A percentile compares a stretch with the other conserved stretches of the same genome.
phyloP scores from a whole-genome alignment of 2,329 filamentous ascomycete species.

The Lasiodiplodia theobromae region DNA sequence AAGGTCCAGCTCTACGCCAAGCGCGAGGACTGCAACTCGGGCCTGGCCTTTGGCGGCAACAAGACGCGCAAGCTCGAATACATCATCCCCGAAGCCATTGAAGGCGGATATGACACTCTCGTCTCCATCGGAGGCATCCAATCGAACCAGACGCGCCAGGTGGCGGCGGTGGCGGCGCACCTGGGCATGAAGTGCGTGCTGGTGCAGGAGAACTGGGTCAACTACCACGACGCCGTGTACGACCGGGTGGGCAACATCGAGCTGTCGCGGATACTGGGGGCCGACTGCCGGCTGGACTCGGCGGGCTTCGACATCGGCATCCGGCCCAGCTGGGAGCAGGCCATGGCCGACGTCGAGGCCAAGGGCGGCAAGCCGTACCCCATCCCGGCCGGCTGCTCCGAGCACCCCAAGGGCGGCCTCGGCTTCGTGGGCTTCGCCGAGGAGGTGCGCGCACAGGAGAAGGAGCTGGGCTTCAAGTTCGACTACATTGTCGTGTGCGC shows the following conservation, averaged over 20 bases:
- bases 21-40: conserved; percentile 74
- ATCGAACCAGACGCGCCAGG: conserved; percentile 73
- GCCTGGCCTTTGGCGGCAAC: conserved; percentile 72
- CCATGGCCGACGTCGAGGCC: conserved; percentile 61
- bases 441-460: conserved; percentile 69
- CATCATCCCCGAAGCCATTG: conserved; percentile 68
- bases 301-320: conserved; percentile 66
- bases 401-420: conserved; percentile 72
- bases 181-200: conserved; percentile 64
- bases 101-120: conserved; percentile 65
- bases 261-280: conserved; percentile 71
- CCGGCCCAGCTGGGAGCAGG: conserved; percentile 64
- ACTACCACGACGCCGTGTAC: conserved; percentile 66
- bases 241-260: conserved; percentile 75
- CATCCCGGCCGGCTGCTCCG: conserved; percentile 73
- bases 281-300: conserved; percentile 66
- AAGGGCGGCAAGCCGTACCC: conserved; percentile 69
- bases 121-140: conserved; percentile 73
- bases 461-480: conserved; percentile 67
- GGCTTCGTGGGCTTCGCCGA: conserved; percentile 75
- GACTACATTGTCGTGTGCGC: conserved; percentile 72
- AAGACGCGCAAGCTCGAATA: conserved; percentile 76
- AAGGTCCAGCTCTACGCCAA: conserved; percentile 73
- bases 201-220: conserved; percentile 74
- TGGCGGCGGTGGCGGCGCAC: conserved; percentile 67